These are phyloP conservation scores for Aspergillus oerlinghausenensis DNA, from an alignment of 2,329 filamentous ascomycete species.

Conservation along the genomic window DNA sequence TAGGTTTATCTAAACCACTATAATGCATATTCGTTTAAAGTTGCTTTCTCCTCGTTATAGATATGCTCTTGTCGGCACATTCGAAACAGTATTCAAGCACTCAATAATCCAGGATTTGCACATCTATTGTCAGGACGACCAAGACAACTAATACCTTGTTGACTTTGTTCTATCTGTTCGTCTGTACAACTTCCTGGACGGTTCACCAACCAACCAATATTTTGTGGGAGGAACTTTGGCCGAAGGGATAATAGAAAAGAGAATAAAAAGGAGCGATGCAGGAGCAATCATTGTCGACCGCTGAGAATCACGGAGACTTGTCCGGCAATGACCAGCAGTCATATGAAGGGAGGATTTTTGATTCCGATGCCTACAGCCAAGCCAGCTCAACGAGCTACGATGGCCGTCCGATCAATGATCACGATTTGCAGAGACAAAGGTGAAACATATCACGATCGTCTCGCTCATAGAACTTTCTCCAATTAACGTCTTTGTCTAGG, in stretches of 20 bases:
- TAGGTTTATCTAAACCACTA: background rate
- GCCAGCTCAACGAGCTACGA: conserved; percentile 31
- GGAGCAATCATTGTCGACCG: background rate
- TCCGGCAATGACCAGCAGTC: background rate
- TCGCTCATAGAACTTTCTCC: background rate
- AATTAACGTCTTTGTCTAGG: conserved; percentile 12
- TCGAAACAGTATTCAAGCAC: background rate
- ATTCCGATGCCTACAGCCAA: conserved; percentile 5
- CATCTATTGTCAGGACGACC: background rate
- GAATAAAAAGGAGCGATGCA: background rate
- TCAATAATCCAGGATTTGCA: background rate
- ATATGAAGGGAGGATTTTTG: background rate
- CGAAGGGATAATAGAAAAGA: background rate
- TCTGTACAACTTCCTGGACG: background rate
- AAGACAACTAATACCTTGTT: background rate
- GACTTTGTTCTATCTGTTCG: background rate
- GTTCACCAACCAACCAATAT: background rate
- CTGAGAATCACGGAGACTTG: background rate
- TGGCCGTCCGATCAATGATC: background rate
- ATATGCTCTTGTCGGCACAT: background rate
- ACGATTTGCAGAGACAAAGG: conserved; percentile 11
- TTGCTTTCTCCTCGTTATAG: background rate
- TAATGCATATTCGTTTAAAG: background rate
- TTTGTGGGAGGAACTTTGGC: background rate
- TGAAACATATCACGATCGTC: background rate